phyloP scores from a whole-genome alignment of 345 rosid genomes.

The Leavenworthia alabamica region DNA sequence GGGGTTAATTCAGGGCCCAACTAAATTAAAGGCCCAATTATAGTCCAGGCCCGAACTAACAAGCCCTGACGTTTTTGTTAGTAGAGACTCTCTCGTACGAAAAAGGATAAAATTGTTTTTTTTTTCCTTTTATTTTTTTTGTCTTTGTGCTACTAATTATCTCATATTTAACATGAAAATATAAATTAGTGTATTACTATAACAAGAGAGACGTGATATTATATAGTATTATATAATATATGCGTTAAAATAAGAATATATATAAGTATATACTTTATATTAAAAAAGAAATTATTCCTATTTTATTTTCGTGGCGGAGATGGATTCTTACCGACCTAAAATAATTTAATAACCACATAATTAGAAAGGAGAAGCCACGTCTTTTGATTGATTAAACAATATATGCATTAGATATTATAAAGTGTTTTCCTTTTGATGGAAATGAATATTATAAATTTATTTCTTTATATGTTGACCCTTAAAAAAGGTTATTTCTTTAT shows the following conservation, averaged over 20 bases:
- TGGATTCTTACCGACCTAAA: constrained; percentile 18
- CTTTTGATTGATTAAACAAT: constrained; percentile 16
- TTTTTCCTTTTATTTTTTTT: no score
- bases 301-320: constrained; percentile 14
- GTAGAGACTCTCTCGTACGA: no score
- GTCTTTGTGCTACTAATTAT: no score
- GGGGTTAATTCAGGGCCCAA: no score
- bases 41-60: no score
- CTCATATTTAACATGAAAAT: no score
- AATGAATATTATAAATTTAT: neutral
- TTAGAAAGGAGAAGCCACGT: constrained; percentile 5
- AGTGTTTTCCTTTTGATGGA: neutral
- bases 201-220: no score
- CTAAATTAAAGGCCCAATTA: no score
- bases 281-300: neutral
- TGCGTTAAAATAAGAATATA: neutral
- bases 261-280: neutral
- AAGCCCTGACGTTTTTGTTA: no score
- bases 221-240: neutral
- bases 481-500: neutral
- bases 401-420: constrained; percentile 11
- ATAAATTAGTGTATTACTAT: no score
- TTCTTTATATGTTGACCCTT: neutral
- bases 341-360: constrained; percentile 10
- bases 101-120: no score